Evolutionary conservation across 495 filamentous ascomycete genomes (phyloP), one percentile per base, ranked within the genome.

Genomic region (Penicillium ucsense): DNA sequence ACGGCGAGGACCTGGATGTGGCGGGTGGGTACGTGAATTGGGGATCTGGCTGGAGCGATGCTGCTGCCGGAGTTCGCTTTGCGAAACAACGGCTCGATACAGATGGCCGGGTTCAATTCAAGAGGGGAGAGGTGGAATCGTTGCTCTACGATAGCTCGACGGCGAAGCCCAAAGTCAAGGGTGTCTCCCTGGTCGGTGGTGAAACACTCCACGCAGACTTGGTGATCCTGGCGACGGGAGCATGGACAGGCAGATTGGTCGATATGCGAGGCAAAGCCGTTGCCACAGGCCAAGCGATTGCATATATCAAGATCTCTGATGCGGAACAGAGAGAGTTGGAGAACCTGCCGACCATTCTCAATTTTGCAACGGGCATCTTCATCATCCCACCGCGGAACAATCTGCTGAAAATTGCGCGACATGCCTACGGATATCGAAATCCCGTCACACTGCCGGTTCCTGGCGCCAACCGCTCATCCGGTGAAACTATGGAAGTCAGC

Each of bases 391-490:
- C 91, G 4, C 63, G 65, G 5, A 72, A 85, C 49, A 68, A 82
- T 41, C 57, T 85, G 8, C 73, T 95, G 41, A 96, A 96, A 59
- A 65, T 95, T 47, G 89, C 86, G 9, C 73, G 87, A 0, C 91
- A 96, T 63, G 78, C 74, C 7, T 85, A 84, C 61, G 92, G 91
- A 4, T 95, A 95, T 56, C 61, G 75, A 8, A 94, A 95, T 57
- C 84, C 82, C 0, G 63, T 58, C 36, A 41, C 51, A 0, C 63
- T 81, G 1, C 64, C 77, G 6, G 66, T 74, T 0, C 64, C 69
- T 2, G 47, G 52, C 28, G 47, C 37, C 35, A 32, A 47, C 20
- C 20, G 20, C 6, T 33, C 38, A 8, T 41, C 48, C 3, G 11
- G 38, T 20, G n/a, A 60, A 12, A 62, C 51, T 8, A 75, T 79